Evolutionary conservation across 495 filamentous ascomycete genomes (phyloP).

Genomic region (Neurospora sp.): DNA sequence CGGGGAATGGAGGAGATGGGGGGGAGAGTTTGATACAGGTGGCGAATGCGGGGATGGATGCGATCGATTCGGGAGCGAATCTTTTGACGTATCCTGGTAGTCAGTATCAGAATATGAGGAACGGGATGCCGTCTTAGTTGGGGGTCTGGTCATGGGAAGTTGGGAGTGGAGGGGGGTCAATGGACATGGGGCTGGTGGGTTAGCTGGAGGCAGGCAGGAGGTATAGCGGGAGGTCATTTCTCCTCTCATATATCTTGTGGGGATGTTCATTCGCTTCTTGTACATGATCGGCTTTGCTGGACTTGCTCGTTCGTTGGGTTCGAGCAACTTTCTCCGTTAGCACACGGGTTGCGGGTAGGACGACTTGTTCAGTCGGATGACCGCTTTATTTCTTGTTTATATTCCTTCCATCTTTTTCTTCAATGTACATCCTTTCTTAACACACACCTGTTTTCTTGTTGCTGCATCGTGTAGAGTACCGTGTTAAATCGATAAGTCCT

Average conservation of each 20-base stretch:
- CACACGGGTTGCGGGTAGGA: neutral
- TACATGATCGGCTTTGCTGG: neutral
- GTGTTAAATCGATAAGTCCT: neutral
- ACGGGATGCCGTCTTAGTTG: slow-evolving; percentile 2
- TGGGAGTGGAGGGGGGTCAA: neutral
- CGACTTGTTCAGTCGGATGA: neutral
- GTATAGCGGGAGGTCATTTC: neutral
- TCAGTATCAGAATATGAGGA: slow-evolving; percentile 30
- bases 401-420: too few species aligned
- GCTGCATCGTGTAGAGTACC: neutral
- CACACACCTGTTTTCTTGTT: too few species aligned
- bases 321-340: neutral
- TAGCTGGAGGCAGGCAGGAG: too few species aligned
- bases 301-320: neutral
- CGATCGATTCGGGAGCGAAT: slow-evolving; percentile 3
- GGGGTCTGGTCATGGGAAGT: neutral
- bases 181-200: neutral
- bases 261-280: neutral
- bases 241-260: neutral
- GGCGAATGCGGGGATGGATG: too few species aligned
- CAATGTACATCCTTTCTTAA: too few species aligned
- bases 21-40: slow-evolving; percentile 43
- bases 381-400: neutral
- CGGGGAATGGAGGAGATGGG: slow-evolving; percentile 22
- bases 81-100: slow-evolving; percentile 32